Conservation (phyloP, 305 asterid species). For the Fraxinus angustifolia region DNA sequence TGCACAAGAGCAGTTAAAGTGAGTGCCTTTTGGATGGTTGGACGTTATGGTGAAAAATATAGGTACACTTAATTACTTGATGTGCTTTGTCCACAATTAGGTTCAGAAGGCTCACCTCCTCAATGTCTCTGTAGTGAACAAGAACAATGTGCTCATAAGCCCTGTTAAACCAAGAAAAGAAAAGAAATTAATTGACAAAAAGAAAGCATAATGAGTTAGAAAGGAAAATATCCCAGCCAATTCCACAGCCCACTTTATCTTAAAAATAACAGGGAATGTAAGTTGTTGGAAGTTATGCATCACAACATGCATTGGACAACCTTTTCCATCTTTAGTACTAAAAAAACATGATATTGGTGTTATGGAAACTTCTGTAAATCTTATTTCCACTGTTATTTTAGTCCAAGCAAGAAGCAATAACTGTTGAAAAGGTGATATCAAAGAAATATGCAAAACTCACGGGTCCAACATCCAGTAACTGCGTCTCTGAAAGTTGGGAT, state of each 20-base stretch:
- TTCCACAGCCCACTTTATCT: slow-evolving; percentile 9
- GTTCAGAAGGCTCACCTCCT: slow-evolving; percentile 52
- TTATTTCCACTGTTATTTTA: background rate
- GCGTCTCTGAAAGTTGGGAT: slow-evolving; percentile 84
- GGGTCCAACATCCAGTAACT: slow-evolving; percentile 94
- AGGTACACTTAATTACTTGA: background rate
- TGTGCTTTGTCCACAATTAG: slow-evolving; percentile 16
- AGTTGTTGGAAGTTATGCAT: slow-evolving; percentile 10
- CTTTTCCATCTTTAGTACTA: slow-evolving; percentile 3
- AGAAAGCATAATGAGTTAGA: slow-evolving; percentile 8
- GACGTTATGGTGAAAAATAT: slow-evolving; percentile 4
- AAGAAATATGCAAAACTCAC: slow-evolving; percentile 53
- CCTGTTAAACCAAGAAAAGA: slow-evolving; percentile 49
- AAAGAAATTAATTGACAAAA: slow-evolving; percentile 2
- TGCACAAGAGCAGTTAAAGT: slow-evolving; percentile 14
- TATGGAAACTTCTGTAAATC: slow-evolving; percentile 2
- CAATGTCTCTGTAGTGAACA: slow-evolving; percentile 93
- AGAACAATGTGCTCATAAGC: slow-evolving; percentile 89
- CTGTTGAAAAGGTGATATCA: slow-evolving; percentile 11
- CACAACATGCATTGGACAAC: slow-evolving; percentile 4
- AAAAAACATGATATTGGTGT: background rate
- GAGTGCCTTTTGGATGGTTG: slow-evolving; percentile 11
- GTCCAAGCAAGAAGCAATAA: slow-evolving; percentile 11
- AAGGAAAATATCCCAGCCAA: background rate
- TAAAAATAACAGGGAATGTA: slow-evolving; percentile 8